These are phyloP conservation scores for Primulina huaijiensis DNA, from an alignment of 257 asterid genomes.

Conservation along the genomic window DNA sequence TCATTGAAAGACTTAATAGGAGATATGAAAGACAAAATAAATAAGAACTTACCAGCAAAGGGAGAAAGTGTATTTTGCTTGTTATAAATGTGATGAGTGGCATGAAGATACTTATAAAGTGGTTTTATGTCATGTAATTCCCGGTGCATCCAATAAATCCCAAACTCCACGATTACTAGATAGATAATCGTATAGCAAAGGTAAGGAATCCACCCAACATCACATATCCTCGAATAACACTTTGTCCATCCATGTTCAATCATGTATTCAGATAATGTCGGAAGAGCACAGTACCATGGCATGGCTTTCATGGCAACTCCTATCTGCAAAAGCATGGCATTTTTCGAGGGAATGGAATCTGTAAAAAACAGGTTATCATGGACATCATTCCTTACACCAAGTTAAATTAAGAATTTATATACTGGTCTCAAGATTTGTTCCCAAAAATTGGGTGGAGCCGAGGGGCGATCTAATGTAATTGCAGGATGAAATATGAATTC, in stretches of 20 bases:
- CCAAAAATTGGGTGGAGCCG: neutral
- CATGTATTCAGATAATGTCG: conserved; percentile 83
- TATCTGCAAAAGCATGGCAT: conserved; percentile 87
- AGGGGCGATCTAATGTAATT: neutral
- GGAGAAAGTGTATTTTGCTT: conserved; percentile 98
- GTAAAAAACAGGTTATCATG: conserved; percentile 33
- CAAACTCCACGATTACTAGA: conserved; percentile 80
- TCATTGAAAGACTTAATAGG: neutral
- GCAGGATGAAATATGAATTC: neutral
- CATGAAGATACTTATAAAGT: conserved; percentile 89
- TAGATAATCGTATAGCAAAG: conserved; percentile 44
- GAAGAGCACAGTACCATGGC: conserved; percentile 88
- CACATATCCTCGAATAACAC: conserved; percentile 69
- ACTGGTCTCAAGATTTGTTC: neutral
- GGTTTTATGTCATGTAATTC: conserved; percentile 96
- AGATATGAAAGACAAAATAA: conserved; percentile 14
- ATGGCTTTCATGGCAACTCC: conserved; percentile 96
- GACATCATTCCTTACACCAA: conserved; percentile 9
- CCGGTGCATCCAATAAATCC: conserved; percentile 97
- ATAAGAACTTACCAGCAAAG: conserved; percentile 70
- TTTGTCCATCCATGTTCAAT: conserved; percentile 86
- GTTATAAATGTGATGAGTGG: conserved; percentile 95
- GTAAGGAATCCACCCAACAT: conserved; percentile 64
- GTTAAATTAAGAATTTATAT: conserved; percentile 10
- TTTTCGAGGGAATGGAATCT: conserved; percentile 84